Base-by-base conservation (phyloP, 2,329 filamentous ascomycete genomes). In the Fusarium beomiforme region DNA sequence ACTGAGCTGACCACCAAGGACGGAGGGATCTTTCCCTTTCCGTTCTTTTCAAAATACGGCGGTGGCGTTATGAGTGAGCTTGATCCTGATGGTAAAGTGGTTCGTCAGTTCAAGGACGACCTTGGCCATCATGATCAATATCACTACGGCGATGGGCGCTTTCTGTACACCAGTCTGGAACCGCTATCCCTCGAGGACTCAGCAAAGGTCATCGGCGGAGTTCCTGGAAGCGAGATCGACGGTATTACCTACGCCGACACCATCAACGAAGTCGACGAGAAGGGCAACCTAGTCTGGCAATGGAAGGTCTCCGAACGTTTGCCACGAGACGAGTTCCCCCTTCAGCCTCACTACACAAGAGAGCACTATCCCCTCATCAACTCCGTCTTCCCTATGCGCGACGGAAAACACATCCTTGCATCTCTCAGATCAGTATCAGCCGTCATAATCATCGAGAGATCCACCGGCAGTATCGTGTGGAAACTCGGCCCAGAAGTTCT, bases 321-420 rank as follows among this genome's bases (percentile, higher is more conserved):
- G 7, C 74, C 77, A 0, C 68, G 77, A 8, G 72, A 71, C 3
- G 71, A 78, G 12, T 79, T 64, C 19, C 76, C 76, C 2, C 73
- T 79, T 1, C 77, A 78, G 39, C 46, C 76, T 14, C 77, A 78
- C 42, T 79, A 78, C 50, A 79, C 76, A 1, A 63, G 76, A 5
- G 77, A 78, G n/a, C 76, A 78, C 17, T 79, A 79, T 16, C 77
- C 76, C 1, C 74, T 78, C 1, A 78, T 79, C 64, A 78, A 79
- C 62, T 75, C 76, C 0, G 75, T 78, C 3, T n/a, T 76, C 1
- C 75, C 77, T 1, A 67, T 78, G 57, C 70, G 72, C 17, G 77
- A 78, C 3, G 75, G 77, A 0, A 77, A 76, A 13, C 76, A 78
- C 13, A 60, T 78, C 16, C 73, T 78, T 4, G 77, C 77, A 3